Conservation (phyloP, 176 grass and related monocot species). For the Elymus sibiricus region DNA sequence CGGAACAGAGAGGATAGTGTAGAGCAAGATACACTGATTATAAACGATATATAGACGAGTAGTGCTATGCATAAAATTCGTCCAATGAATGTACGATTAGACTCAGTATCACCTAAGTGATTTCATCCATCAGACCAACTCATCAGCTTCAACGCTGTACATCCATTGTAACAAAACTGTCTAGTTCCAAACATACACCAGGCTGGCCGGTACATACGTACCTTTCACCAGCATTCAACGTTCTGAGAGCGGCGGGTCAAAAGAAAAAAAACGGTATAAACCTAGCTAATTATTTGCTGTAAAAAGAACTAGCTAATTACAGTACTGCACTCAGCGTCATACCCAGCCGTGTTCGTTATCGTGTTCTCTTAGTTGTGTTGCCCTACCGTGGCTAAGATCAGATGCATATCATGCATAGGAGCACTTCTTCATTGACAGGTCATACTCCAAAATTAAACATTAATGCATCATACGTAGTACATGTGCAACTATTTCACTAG, state of each 20-base stretch:
- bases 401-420: not conserved
- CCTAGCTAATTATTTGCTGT: not conserved
- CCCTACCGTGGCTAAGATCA: not conserved
- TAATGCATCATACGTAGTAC: not conserved
- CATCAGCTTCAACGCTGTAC: too few species aligned
- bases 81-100: too few species aligned
- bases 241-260: too few species aligned
- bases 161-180: too few species aligned
- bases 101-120: too few species aligned
- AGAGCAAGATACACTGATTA: not conserved
- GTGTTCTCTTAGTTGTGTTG: not conserved
- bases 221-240: too few species aligned
- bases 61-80: too few species aligned
- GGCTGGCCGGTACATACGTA: too few species aligned
- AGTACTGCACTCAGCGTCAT: not conserved
- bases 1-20: not conserved
- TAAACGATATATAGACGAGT: too few species aligned
- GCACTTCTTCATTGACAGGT: not conserved
- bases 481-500: not conserved
- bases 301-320: not conserved
- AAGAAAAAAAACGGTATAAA: not conserved
- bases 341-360: not conserved
- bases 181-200: too few species aligned
- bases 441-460: not conserved
- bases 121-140: too few species aligned